These are phyloP conservation scores for Chenopodium quinoa DNA, from an alignment of 148 eudicot species.

Conservation along the genomic window DNA sequence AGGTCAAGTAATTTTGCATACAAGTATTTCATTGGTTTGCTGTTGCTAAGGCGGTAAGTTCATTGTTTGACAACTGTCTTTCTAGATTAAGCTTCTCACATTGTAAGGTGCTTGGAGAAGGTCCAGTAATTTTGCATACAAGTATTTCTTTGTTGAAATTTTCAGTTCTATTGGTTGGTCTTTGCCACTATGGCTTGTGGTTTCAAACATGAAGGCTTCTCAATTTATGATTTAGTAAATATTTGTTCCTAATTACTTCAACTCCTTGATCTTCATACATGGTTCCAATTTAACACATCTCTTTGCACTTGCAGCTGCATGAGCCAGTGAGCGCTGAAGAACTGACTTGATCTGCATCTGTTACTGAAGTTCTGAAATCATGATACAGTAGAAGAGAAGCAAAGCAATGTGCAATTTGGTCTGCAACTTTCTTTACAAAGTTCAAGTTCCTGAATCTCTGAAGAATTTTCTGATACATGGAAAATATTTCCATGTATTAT, in stretches of 20 bases:
- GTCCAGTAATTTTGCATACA: background rate
- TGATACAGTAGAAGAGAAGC: background rate
- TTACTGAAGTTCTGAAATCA: conserved; percentile 16
- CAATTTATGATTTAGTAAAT: background rate
- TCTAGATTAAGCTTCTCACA: background rate
- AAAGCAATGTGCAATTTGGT: background rate
- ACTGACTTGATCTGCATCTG: conserved; percentile 37
- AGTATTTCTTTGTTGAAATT: background rate
- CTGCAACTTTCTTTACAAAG: background rate
- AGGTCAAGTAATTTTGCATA: background rate
- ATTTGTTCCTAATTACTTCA: background rate
- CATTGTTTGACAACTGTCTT: background rate
- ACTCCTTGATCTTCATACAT: background rate
- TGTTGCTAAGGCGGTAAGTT: conserved; percentile 84
- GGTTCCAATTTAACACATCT: background rate
- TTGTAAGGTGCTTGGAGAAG: background rate
- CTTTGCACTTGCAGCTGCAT: conserved; percentile 49
- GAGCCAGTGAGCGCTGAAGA: conserved; percentile 57
- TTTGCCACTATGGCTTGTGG: background rate
- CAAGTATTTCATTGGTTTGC: conserved; percentile 70
- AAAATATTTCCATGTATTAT: background rate
- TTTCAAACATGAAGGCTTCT: background rate
- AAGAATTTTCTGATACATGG: background rate
- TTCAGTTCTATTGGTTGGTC: background rate
- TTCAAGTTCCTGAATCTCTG: background rate